Conservation (phyloP, 2,329 filamentous ascomycete genomes). For the Xylaria arbuscula region DNA sequence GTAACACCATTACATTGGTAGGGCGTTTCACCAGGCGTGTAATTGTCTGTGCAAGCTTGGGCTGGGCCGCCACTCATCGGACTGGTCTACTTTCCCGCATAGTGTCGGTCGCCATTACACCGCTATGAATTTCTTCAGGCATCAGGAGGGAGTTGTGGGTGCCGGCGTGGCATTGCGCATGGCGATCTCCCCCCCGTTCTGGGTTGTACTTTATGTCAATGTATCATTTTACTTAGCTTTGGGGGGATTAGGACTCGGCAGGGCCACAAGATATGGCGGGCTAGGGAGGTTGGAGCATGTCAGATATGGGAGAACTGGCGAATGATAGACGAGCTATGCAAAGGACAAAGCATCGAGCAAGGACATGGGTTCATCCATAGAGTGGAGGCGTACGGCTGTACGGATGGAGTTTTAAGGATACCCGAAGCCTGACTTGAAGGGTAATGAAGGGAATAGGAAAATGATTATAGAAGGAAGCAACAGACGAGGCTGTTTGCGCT, state of each 20-base stretch:
- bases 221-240: constrained; percentile 34
- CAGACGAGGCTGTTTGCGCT: constrained; percentile 40
- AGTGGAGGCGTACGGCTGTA: constrained; percentile 47
- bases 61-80: constrained; percentile 38
- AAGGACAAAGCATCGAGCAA: constrained; percentile 37
- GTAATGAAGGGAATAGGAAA: constrained; percentile 39
- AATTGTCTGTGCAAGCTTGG: constrained; percentile 42
- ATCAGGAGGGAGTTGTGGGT: constrained; percentile 39
- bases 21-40: constrained; percentile 43
- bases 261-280: constrained; percentile 32
- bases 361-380: constrained; percentile 43
- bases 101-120: constrained; percentile 33
- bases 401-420: constrained; percentile 47
- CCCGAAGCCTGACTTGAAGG: constrained; percentile 42
- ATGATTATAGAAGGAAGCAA: constrained; percentile 44
- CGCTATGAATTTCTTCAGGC: constrained; percentile 33
- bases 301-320: constrained; percentile 35
- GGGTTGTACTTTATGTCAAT: constrained; percentile 32
- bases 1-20: constrained; percentile 43
- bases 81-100: constrained; percentile 36
- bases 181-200: constrained; percentile 32
- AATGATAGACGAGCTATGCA: constrained; percentile 40
- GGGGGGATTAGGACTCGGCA: constrained; percentile 30
- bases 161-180: constrained; percentile 32
- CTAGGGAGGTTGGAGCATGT: constrained; percentile 35